A percentile compares a stretch with the other conserved stretches of the same genome.
These are phyloP conservation scores for Glomus cerebriforme DNA, from an alignment of 192 early-diverging fungal species.

Conservation along the genomic window DNA sequence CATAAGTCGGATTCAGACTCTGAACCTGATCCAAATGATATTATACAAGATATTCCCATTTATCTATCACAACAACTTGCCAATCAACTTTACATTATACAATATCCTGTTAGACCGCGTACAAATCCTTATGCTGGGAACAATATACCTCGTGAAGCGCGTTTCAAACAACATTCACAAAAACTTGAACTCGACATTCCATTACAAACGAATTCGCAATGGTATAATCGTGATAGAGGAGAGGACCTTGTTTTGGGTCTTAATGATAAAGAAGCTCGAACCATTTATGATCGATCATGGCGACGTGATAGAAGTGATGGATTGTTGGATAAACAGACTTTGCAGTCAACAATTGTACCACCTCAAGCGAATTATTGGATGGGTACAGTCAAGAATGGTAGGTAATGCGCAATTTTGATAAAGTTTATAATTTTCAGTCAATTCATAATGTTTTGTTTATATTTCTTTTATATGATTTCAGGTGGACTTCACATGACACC, in stretches of 20 bases:
- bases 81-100: constrained; percentile 76
- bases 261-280: constrained; percentile 71
- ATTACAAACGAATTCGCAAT: constrained; percentile 66
- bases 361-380: constrained; percentile 80
- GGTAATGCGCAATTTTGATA: neutral
- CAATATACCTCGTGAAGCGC: constrained; percentile 59
- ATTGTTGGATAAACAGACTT: constrained; percentile 79
- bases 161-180: constrained; percentile 83
- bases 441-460: neutral
- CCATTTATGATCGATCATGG: constrained; percentile 51
- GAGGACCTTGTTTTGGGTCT: constrained; percentile 75
- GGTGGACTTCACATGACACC: constrained; percentile 88
- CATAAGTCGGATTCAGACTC: neutral
- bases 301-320: constrained; percentile 47
- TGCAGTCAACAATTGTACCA: constrained; percentile 78
- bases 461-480: constrained; percentile 35
- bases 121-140: constrained; percentile 46
- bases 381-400: constrained; percentile 75
- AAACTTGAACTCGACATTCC: constrained; percentile 85
- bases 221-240: constrained; percentile 80
- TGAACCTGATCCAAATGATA: constrained; percentile 35
- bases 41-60: constrained; percentile 78
- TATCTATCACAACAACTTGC: constrained; percentile 71
- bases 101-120: constrained; percentile 74
- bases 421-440: neutral